These are phyloP conservation scores for Yarrowia sp. DNA, from an alignment of 805 yeast species.

Conservation along the genomic window DNA sequence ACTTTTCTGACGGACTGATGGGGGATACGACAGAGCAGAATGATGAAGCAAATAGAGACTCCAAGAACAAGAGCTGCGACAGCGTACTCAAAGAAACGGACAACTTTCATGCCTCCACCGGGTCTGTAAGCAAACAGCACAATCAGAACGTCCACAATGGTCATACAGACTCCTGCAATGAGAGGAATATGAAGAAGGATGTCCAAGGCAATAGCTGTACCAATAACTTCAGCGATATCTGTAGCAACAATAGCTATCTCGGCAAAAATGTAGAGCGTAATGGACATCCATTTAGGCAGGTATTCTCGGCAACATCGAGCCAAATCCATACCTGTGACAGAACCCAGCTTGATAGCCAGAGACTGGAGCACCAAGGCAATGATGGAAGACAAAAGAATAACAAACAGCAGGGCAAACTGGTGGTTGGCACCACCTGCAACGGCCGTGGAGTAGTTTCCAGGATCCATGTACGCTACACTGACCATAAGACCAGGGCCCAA, in stretches of 20 bases:
- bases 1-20: conserved; percentile 62
- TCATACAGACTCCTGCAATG: conserved; percentile 80
- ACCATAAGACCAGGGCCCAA: conserved; percentile 98
- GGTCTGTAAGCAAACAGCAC: conserved; percentile 90
- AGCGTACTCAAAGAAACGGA: conserved; percentile 80
- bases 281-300: conserved; percentile 61
- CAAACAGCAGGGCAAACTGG: conserved; percentile 77
- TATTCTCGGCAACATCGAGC: conserved; percentile 86
- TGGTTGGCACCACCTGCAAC: conserved; percentile 93
- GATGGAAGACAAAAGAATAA: conserved; percentile 78
- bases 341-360: conserved; percentile 85
- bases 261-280: conserved; percentile 72
- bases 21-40: conserved; percentile 77
- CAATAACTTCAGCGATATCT: conserved; percentile 95
- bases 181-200: conserved; percentile 82
- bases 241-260: conserved; percentile 94
- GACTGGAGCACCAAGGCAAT: conserved; percentile 88
- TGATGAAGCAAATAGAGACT: conserved; percentile 83
- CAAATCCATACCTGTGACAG: conserved; percentile 90
- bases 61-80: conserved; percentile 79
- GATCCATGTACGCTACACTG: conserved; percentile 94
- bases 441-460: conserved; percentile 95
- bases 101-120: conserved; percentile 76
- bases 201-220: conserved; percentile 93
- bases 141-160: conserved; percentile 83